These are phyloP conservation scores for Clonostachys sp. DNA, from an alignment of 2,329 filamentous ascomycete genomes.

Conservation along the genomic window DNA sequence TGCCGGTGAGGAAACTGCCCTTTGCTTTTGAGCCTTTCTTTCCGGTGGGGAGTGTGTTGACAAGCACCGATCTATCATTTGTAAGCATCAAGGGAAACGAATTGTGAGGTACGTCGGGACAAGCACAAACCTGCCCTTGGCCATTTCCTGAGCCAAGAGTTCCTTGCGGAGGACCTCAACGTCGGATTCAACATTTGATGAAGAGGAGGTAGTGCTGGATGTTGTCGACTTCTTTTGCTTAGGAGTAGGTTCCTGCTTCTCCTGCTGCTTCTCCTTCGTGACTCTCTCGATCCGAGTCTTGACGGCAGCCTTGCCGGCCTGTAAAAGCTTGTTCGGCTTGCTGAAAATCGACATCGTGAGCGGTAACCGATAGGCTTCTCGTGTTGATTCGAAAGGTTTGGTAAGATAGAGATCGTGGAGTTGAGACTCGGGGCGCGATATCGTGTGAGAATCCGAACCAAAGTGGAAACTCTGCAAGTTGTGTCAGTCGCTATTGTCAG, in stretches of 20 bases:
- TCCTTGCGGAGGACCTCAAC: constrained; percentile 42
- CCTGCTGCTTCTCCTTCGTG: not conserved
- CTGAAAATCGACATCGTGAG: constrained; percentile 47
- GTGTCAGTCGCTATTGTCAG: not conserved
- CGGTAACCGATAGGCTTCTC: constrained; percentile 41
- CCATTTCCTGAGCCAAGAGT: constrained; percentile 25
- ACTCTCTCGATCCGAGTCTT: not conserved
- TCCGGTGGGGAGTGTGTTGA: constrained; percentile 22
- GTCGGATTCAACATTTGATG: constrained; percentile 41
- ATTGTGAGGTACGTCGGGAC: too few species aligned
- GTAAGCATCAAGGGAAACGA: too few species aligned
- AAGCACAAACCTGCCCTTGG: constrained; percentile 23
- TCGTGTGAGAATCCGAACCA: constrained; percentile 42
- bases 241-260: constrained; percentile 8
- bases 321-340: constrained; percentile 6
- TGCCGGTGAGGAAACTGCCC: constrained; percentile 14
- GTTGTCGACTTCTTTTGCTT: constrained; percentile 9
- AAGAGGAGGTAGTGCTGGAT: constrained; percentile 25
- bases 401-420: constrained; percentile 54
- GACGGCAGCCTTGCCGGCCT: not conserved
- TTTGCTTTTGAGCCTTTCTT: constrained; percentile 17
- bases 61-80: constrained; percentile 20
- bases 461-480: constrained; percentile 45
- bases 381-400: constrained; percentile 40
- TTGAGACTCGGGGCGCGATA: constrained; percentile 37